These are phyloP conservation scores for Puccinia coronata DNA, from an alignment of 1,284 basidiomycete species.

Conservation along the genomic window DNA sequence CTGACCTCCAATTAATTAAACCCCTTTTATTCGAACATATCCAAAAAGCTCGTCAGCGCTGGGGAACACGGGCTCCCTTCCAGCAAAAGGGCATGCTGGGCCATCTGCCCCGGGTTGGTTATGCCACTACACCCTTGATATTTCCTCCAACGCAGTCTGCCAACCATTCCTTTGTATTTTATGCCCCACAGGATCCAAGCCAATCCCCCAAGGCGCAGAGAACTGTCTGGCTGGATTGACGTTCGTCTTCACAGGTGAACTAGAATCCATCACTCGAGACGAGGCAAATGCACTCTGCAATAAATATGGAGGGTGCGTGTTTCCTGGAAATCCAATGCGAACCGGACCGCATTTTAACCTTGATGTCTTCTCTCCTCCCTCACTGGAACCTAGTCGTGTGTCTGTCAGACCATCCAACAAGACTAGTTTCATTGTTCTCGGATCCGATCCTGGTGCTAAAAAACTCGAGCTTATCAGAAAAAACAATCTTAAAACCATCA, in stretches of 20 bases:
- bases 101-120: constrained; percentile 44
- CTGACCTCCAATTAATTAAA: too few species aligned
- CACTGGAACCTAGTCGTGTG: constrained; percentile 69
- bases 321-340: background rate
- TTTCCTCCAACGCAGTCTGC: background rate
- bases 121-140: too few species aligned
- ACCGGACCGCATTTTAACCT: background rate
- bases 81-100: constrained; percentile 51
- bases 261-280: constrained; percentile 81
- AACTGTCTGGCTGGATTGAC: constrained; percentile 83
- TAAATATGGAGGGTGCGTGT: constrained; percentile 83
- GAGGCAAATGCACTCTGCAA: constrained; percentile 86
- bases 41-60: background rate
- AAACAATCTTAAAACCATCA: too few species aligned
- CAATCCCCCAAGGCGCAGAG: constrained; percentile 73
- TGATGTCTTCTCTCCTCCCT: background rate
- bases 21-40: too few species aligned
- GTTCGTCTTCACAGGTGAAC: constrained; percentile 87
- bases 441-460: constrained; percentile 65
- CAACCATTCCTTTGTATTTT: background rate
- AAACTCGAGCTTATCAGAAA: too few species aligned
- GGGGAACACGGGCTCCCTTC: constrained; percentile 58
- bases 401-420: constrained; percentile 83
- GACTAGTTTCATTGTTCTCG: constrained; percentile 86
- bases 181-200: constrained; percentile 68